A percentile compares a stretch with the other conserved stretches of the same genome.
These are phyloP conservation scores for Fraxinus greggii DNA, from an alignment of 305 asterid species.

Conservation along the genomic window DNA sequence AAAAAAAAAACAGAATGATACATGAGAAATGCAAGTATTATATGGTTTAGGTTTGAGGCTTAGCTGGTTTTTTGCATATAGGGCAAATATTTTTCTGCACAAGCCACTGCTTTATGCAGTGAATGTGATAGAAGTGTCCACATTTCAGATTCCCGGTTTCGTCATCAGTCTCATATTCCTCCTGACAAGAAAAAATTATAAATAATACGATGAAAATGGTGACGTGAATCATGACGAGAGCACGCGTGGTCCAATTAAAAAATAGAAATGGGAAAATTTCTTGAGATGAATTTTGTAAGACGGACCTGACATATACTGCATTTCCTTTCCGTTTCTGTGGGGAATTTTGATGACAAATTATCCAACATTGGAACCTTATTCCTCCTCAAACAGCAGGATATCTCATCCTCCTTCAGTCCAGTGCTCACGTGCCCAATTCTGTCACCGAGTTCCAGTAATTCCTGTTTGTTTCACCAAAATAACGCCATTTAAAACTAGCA, in stretches of 20 bases:
- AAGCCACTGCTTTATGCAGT: conserved; percentile 95
- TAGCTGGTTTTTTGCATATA: conserved; percentile 71
- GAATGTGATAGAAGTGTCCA: conserved; percentile 72
- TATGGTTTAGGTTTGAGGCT: conserved; percentile 34
- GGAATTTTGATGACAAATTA: conserved; percentile 35
- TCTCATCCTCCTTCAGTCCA: conserved; percentile 77
- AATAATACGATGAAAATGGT: not conserved
- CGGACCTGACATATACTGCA: conserved; percentile 94
- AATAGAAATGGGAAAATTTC: not conserved
- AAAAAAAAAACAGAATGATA: conserved; percentile 20
- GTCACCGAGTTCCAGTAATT: conserved; percentile 89
- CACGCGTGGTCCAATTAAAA: not conserved
- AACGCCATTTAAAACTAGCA: not conserved
- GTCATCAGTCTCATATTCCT: conserved; percentile 70
- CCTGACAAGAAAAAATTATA: conserved; percentile 39
- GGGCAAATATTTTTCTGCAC: conserved; percentile 76
- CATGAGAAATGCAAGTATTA: conserved; percentile 6
- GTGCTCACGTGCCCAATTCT: conserved; percentile 85
- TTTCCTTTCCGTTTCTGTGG: conserved; percentile 54
- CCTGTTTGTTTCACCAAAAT: conserved; percentile 45
- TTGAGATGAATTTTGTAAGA: not conserved
- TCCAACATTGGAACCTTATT: conserved; percentile 35
- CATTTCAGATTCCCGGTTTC: conserved; percentile 79
- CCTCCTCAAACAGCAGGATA: conserved; percentile 59
- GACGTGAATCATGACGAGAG: too few species aligned